These are phyloP conservation scores for Myochromella boudieri DNA, from an alignment of 768 basidiomycete genomes.

Conservation along the genomic window DNA sequence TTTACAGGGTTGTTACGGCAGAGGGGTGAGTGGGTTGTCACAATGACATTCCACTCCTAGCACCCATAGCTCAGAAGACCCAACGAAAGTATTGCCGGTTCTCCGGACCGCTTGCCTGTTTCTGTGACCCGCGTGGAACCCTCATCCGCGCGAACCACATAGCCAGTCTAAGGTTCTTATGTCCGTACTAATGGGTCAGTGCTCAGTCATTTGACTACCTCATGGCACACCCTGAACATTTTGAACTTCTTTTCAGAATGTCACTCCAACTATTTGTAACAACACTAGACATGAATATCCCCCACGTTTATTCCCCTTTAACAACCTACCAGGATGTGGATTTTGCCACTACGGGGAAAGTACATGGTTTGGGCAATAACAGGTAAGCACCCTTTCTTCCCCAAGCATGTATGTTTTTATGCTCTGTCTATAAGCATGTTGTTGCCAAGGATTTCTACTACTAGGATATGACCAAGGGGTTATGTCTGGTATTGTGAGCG, in stretches of 20 bases:
- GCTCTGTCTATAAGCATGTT: slow-evolving; percentile 28
- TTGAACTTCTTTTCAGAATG: background rate
- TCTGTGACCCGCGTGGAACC: background rate
- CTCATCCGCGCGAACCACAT: background rate
- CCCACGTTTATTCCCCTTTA: too few species aligned
- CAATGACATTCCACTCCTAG: background rate
- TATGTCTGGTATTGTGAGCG: slow-evolving; percentile 38
- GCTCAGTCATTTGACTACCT: slow-evolving; percentile 10
- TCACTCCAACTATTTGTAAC: background rate
- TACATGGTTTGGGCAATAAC: slow-evolving; percentile 39
- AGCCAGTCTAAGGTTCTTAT: background rate
- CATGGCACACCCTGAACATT: background rate
- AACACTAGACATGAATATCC: background rate
- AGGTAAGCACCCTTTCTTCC: slow-evolving; percentile 19
- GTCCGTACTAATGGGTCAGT: background rate
- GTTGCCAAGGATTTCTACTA: slow-evolving; percentile 39
- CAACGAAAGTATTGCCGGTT: background rate
- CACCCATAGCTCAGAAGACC: background rate
- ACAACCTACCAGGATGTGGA: slow-evolving; percentile 28
- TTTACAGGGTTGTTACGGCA: background rate
- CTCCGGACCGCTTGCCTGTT: too few species aligned
- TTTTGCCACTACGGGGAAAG: slow-evolving; percentile 33
- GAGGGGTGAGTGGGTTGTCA: background rate
- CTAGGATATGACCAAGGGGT: slow-evolving; percentile 40
- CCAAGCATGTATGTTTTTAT: background rate